These are phyloP conservation scores for Chloranthus sessilifolius DNA, from an alignment of 164 flowering plant genomes.

Conservation along the genomic window DNA sequence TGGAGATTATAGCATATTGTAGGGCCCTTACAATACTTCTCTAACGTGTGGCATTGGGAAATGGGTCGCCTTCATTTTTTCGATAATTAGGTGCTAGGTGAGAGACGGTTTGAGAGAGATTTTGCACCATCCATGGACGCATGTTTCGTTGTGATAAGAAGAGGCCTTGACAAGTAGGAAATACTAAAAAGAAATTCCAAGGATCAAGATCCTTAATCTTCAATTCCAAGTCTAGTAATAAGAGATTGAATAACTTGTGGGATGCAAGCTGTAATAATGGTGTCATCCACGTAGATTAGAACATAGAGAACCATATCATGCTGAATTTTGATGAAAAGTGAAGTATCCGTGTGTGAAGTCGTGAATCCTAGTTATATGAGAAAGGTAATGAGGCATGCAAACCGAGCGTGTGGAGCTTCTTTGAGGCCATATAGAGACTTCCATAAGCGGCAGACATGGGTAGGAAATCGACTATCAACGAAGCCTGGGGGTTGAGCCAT, in stretches of 20 bases:
- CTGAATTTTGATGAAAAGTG: too few species aligned
- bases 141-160: neutral
- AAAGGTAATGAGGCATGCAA: too few species aligned
- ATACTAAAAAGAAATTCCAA: neutral
- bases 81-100: too few species aligned
- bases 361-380: too few species aligned
- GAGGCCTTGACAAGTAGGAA: neutral
- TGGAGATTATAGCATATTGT: neutral
- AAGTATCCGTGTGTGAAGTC: too few species aligned
- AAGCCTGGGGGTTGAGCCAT: neutral
- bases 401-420: neutral
- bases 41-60: neutral
- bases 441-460: neutral
- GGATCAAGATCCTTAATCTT: neutral
- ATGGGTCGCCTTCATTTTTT: too few species aligned
- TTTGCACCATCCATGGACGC: neutral
- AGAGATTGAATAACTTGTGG: too few species aligned
- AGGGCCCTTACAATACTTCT: neutral
- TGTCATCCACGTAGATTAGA: too few species aligned
- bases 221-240: neutral
- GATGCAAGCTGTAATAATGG: too few species aligned
- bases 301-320: too few species aligned
- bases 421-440: neutral
- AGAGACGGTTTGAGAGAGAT: neutral
- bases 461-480: neutral